Base-by-base conservation (phyloP, 106 monocot species). In the Platanthera zijinensis region DNA sequence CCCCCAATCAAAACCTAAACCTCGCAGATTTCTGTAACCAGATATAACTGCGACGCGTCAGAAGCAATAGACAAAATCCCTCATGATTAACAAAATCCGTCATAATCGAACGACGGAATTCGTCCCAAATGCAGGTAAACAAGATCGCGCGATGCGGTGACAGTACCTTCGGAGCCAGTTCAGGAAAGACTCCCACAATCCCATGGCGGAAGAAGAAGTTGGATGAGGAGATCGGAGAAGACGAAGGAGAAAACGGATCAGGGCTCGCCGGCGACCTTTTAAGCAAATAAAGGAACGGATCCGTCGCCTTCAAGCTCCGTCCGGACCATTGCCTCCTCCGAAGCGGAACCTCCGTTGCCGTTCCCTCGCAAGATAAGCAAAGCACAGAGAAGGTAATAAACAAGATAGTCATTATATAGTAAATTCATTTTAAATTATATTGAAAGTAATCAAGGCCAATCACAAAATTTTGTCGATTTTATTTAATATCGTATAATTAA, bases 111-210 rank as follows among this genome's bases (percentile, higher is more conserved):
- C 17, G 25, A 17, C 17, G 8, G 7, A 49, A 49, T 50, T 19
- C n/a, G 4, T 18, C 48, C 49, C 8, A 72, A 64, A 25, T n/a
- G 72, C 47, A 49, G 18, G 15, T n/a, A 8, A 72, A 52, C 18
- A 19, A 73, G 10, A 7, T 56, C 22, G 68, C 13, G 47, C 28
- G 21, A 50, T 8, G 28, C 59, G 22, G 48, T 12, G 3, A 3
- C 15, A 22, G 2, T 32, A 94, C 94, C 90, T 94, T 57, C 94
- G 75, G 45, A 94, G 88, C 94, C 94, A 94, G 76, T 90, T 88
- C 80, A 94, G 86, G 67, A 94, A 89, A 73, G 86, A 84, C 52
- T 94, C 90, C 94, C 90, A 94, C 30, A 90, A 68, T 7, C 86
- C 86, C 94, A 94, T 94, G 81, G 78, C 74, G 51, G 54, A 50